Percentiles rank a stretch among this genome's conserved stretches.
Conservation (phyloP, 2,329 filamentous ascomycete genomes). For the Microthyrium microscopicum region DNA sequence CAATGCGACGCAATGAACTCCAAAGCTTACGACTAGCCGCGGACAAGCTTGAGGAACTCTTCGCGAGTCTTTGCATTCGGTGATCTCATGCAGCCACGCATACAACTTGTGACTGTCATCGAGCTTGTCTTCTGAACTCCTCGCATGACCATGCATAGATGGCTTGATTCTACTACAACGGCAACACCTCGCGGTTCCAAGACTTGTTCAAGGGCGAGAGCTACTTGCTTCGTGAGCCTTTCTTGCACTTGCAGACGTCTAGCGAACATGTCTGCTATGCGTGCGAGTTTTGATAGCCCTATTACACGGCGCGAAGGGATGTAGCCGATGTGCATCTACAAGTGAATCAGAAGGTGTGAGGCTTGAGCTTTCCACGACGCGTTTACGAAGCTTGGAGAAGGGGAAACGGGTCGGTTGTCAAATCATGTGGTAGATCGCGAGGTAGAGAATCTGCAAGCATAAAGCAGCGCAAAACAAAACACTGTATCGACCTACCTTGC, state of each 20-base stretch:
- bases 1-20: neutral
- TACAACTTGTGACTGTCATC: conserved; percentile 87
- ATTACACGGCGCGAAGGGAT: conserved; percentile 85
- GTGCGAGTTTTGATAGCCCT: conserved; percentile 85
- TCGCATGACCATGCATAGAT: conserved; percentile 97
- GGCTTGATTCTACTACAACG: conserved; percentile 92
- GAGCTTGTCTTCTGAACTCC: conserved; percentile 87
- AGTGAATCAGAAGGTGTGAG: neutral
- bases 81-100: conserved; percentile 87
- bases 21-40: conserved; percentile 36
- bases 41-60: conserved; percentile 69
- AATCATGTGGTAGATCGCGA: no score
- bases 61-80: conserved; percentile 89
- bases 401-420: no score
- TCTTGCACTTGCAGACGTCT: conserved; percentile 91
- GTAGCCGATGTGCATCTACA: conserved; percentile 95
- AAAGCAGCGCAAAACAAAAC: neutral
- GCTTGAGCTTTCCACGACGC: neutral
- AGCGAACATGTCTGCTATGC: conserved; percentile 94
- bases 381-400: no score
- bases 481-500: conserved; percentile 47
- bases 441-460: neutral
- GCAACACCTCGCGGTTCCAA: conserved; percentile 87
- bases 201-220: conserved; percentile 81
- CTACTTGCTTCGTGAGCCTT: conserved; percentile 87